phyloP scores from a whole-genome alignment of 176 grass and related monocot genomes.

The Hordeum marinum region DNA sequence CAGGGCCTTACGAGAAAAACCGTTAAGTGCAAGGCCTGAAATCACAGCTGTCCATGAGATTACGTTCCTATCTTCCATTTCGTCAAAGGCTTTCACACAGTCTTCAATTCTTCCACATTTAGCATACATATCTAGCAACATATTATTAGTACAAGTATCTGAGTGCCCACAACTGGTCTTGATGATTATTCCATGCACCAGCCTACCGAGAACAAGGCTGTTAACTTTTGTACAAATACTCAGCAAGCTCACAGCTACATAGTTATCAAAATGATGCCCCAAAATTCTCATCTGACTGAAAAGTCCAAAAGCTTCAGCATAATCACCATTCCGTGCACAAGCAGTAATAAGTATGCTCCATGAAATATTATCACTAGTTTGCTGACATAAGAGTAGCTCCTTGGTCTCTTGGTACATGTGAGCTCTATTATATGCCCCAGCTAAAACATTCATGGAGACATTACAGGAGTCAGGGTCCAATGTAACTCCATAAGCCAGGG shows the following conservation, averaged over 20 bases:
- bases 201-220: constrained; percentile 59
- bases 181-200: constrained; percentile 59
- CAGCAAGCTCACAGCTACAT: constrained; percentile 52
- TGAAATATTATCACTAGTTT: constrained; percentile 47
- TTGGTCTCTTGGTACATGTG: constrained; percentile 46
- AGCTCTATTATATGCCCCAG: constrained; percentile 55
- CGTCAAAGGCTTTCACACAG: constrained; percentile 52
- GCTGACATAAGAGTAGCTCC: constrained; percentile 43
- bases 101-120: constrained; percentile 84
- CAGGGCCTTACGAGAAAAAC: constrained; percentile 57
- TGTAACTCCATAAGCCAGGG: constrained; percentile 35
- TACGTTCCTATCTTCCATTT: constrained; percentile 64
- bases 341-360: constrained; percentile 77
- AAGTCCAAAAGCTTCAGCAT: constrained; percentile 40
- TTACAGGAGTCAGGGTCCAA: constrained; percentile 25
- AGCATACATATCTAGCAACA: constrained; percentile 82
- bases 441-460: constrained; percentile 50
- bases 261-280: constrained; percentile 43
- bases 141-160: constrained; percentile 56
- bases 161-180: constrained; percentile 49
- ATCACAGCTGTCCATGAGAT: constrained; percentile 74
- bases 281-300: constrained; percentile 58
- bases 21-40: constrained; percentile 74
- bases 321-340: constrained; percentile 52
- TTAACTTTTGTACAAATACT: constrained; percentile 68